phyloP scores from a whole-genome alignment of 179 eudicot genomes.

The Sideroxylon spinosum region DNA sequence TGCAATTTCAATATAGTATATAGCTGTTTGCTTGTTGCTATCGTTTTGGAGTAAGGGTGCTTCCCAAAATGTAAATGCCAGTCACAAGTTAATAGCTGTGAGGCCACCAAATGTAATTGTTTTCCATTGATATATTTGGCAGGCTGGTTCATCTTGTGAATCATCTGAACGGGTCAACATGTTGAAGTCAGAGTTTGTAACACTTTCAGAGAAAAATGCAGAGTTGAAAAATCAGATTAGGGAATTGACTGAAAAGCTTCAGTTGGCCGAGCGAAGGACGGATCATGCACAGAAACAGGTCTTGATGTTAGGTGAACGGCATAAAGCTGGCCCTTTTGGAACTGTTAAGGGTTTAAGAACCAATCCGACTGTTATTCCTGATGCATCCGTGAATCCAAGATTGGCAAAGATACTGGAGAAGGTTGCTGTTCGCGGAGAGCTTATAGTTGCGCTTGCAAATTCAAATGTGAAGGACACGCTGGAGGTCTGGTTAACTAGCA shows the following conservation, averaged over 20 bases:
- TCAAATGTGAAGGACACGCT: conserved; percentile 71
- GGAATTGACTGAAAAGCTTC: conserved; percentile 59
- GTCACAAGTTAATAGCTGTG: neutral
- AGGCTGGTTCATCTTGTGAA: conserved; percentile 54
- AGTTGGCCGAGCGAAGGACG: conserved; percentile 56
- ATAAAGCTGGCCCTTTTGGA: conserved; percentile 84
- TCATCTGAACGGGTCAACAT: conserved; percentile 45
- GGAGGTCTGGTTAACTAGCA: conserved; percentile 54
- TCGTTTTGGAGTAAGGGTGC: neutral
- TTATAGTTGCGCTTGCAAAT: conserved; percentile 78
- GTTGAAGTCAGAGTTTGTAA: conserved; percentile 55
- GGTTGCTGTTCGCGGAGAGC: conserved; percentile 63
- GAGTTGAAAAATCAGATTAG: conserved; percentile 63
- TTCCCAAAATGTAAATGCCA: neutral
- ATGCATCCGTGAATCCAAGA: conserved; percentile 77
- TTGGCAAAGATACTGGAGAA: conserved; percentile 58
- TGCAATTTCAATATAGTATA: neutral
- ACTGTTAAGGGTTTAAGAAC: conserved; percentile 77
- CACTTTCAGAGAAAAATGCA: conserved; percentile 55
- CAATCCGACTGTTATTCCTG: conserved; percentile 70
- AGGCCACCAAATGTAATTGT: neutral
- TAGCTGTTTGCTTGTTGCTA: neutral
- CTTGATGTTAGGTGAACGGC: conserved; percentile 48
- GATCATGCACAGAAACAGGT: conserved; percentile 60
- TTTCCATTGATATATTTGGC: conserved; percentile 15